Percentiles rank a stretch among this genome's conserved stretches.
Evolutionary conservation across 768 basidiomycete genomes (phyloP).

Genomic region (Rhodosporidiobolus sp.): DNA sequence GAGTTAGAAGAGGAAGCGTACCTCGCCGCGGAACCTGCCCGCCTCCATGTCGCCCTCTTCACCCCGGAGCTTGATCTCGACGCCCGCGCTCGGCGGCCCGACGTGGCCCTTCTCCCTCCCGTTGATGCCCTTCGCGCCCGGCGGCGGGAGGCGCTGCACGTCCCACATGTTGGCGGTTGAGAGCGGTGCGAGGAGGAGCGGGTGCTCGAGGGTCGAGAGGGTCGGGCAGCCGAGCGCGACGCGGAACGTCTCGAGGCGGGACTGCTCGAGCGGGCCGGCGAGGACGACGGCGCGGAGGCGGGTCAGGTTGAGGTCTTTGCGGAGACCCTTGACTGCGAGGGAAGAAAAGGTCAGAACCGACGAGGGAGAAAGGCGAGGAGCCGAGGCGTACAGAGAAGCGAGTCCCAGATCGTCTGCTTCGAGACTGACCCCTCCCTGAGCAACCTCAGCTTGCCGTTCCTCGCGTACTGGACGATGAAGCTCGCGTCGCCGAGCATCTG

Average conservation of each 20-base stretch:
- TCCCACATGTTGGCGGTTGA: slow-evolving; percentile 24
- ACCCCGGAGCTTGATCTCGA: slow-evolving; percentile 32
- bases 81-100: slow-evolving; percentile 22
- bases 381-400: slow-evolving; percentile 14
- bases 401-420: slow-evolving; percentile 30
- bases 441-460: slow-evolving; percentile 34
- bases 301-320: slow-evolving; percentile 27
- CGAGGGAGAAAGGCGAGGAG: too few relatives aligned
- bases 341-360: background rate
- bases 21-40: slow-evolving; percentile 25
- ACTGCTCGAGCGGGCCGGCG: slow-evolving; percentile 15
- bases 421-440: slow-evolving; percentile 28
- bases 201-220: slow-evolving; percentile 18
- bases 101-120: slow-evolving; percentile 15
- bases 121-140: background rate
- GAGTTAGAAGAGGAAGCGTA: background rate
- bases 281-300: slow-evolving; percentile 24
- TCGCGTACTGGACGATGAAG: slow-evolving; percentile 19
- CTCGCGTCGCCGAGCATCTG: slow-evolving; percentile 32
- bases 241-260: slow-evolving; percentile 32
- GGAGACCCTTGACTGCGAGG: slow-evolving; percentile 17
- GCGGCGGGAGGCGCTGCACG: slow-evolving; percentile 34
- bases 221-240: slow-evolving; percentile 26
- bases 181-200: slow-evolving; percentile 26
- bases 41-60: slow-evolving; percentile 14